These are phyloP conservation scores for Leptodontidium sp. DNA, from an alignment of 2,329 filamentous ascomycete genomes.

Conservation along the genomic window DNA sequence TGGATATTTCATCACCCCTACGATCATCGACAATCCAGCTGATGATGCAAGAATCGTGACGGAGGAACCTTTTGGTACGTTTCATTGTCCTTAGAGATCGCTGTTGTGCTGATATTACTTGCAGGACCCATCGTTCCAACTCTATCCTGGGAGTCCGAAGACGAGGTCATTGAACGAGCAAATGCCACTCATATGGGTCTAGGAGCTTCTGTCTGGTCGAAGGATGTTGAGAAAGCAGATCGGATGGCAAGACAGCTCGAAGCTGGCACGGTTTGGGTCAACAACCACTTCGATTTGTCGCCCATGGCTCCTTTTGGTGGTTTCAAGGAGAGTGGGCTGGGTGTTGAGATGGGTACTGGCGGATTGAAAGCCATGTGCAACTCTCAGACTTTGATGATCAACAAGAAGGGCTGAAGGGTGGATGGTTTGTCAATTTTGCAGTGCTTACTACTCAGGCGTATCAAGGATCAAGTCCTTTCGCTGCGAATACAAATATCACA, in stretches of 20 bases:
- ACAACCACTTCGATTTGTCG: constrained; percentile 57
- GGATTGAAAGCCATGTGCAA: constrained; percentile 35
- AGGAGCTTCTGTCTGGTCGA: constrained; percentile 65
- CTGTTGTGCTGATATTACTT: background rate
- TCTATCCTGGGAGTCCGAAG: constrained; percentile 66
- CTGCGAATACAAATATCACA: no score
- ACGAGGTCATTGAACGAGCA: constrained; percentile 63
- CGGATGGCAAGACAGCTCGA: constrained; percentile 62
- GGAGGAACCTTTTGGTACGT: constrained; percentile 64
- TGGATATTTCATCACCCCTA: constrained; percentile 66
- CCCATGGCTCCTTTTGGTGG: constrained; percentile 51
- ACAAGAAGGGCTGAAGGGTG: constrained; percentile 2
- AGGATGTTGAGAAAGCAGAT: constrained; percentile 58
- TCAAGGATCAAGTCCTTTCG: no score
- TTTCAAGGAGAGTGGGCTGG: constrained; percentile 48
- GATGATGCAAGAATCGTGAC: constrained; percentile 62
- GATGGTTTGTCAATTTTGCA: no score
- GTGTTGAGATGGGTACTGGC: constrained; percentile 44
- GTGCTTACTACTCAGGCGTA: no score
- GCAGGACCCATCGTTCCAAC: constrained; percentile 68
- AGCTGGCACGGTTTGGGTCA: constrained; percentile 68
- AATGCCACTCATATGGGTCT: constrained; percentile 62
- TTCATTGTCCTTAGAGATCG: background rate
- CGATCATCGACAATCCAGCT: constrained; percentile 65
- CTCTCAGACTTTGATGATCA: constrained; percentile 12